A percentile compares a stretch with the other conserved stretches of the same genome.
phyloP scores from a whole-genome alignment of 2,329 filamentous ascomycete genomes.

The Neopestalotiopsis rosae region DNA sequence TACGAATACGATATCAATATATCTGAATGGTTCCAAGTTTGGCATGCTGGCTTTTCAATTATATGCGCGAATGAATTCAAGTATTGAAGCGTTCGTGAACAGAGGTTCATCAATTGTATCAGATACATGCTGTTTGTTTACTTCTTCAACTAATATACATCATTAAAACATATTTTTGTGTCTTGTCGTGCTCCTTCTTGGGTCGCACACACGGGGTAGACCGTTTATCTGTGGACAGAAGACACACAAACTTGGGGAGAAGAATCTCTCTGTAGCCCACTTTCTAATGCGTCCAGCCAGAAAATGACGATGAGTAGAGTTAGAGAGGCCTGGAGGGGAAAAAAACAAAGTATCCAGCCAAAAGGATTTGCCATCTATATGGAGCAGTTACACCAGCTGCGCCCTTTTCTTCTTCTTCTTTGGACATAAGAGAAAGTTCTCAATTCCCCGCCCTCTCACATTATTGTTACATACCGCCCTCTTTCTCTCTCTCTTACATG shows the following conservation, averaged over 20 bases:
- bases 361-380: background rate
- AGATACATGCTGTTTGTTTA: too few species aligned
- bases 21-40: too few species aligned
- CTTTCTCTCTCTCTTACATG: background rate
- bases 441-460: background rate
- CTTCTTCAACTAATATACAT: background rate
- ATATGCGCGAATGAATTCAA: too few species aligned
- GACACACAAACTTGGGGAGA: background rate
- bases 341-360: background rate
- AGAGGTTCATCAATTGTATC: too few species aligned
- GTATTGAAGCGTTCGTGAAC: too few species aligned
- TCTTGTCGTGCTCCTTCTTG: background rate
- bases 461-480: background rate
- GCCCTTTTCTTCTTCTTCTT: background rate
- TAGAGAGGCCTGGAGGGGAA: background rate
- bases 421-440: background rate
- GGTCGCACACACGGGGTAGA: background rate
- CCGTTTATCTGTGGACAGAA: background rate
- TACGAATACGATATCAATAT: too few species aligned
- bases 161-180: background rate
- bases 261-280: background rate
- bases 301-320: constrained; percentile 1
- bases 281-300: background rate
- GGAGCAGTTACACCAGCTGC: background rate
- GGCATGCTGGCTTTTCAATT: too few species aligned